Evolutionary conservation across 345 rosid species (phyloP), one percentile per base, ranked within the genome.

Genomic region (Excoecaria agallocha): DNA sequence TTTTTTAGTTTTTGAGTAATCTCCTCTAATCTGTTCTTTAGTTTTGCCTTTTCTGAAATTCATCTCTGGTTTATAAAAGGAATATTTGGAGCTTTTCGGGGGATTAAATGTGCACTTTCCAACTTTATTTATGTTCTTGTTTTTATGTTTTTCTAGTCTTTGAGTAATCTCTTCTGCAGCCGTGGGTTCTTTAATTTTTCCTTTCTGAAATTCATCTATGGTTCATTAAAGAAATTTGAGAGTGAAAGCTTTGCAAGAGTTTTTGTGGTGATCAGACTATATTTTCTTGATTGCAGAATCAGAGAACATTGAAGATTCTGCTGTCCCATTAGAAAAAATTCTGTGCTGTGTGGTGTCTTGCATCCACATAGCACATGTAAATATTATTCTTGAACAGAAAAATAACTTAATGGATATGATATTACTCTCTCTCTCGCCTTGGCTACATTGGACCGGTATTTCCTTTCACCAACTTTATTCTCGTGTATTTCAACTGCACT

Each of bases 371-470:
- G 97, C 97, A 76, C 64, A 58, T 66, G 67, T 81, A 73, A 80
- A 82, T 76, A 87, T 87, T 84, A 84, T 94, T 73, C 79, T 92
- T 39, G 48, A 84, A 56, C 81, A 77, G 78, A 84, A 82, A 81
- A 78, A 81, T 72, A 87, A 88, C 79, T 80, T 92, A 88, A 79
- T 86, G 84, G 85, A 77, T 60, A 76, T 86, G 64, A 72, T 87
- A 69, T 35, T 72, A 60, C 76, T 82, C 74, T 82, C 89, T 76
- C 81, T 90, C 54, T 86, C 90, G 17, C 90, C 98, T 41, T 90
- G 90, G 79, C 85, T 86, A 64, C 85, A 85, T 20, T 94, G 98
- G 98, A 87, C 80, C 59, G 98, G 98, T 92, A 94, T 79, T 54
- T 73, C 76, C 38, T 77, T 69, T 80, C 24, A 71, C 43, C 17